Conservation (phyloP, 176 grass and related monocot species). For the Lolium perenne region DNA sequence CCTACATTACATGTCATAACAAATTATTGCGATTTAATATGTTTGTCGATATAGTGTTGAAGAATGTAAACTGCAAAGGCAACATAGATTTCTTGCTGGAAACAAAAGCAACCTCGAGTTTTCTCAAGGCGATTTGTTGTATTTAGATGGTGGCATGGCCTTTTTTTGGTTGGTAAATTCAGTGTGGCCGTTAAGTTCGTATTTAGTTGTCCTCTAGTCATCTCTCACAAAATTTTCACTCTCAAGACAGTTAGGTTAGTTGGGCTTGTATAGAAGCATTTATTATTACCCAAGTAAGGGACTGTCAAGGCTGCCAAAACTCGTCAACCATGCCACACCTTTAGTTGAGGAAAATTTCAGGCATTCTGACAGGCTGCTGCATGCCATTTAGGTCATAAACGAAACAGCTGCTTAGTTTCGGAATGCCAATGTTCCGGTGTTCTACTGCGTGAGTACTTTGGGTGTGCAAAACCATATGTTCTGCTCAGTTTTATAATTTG, state of each 20-base stretch:
- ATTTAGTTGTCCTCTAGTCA: neutral
- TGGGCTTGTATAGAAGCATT: neutral
- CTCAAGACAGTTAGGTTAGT: neutral
- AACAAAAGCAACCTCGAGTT: too few relatives aligned
- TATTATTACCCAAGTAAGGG: too few relatives aligned
- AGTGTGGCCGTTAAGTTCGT: constrained; percentile 14
- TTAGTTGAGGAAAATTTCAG: constrained; percentile 8
- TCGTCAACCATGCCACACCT: neutral
- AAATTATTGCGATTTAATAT: neutral
- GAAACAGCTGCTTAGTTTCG: neutral
- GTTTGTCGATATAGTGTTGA: neutral
- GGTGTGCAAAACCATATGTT: neutral
- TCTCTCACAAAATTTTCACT: neutral
- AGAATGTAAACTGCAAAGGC: neutral
- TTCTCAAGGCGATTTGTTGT: too few relatives aligned
- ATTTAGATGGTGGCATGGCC: too few relatives aligned
- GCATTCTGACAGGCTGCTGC: neutral
- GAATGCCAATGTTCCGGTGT: neutral
- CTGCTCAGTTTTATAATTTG: neutral
- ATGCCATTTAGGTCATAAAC: too few relatives aligned
- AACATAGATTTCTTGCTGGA: neutral
- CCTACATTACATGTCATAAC: neutral
- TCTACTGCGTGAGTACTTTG: neutral
- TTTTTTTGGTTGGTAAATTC: neutral
- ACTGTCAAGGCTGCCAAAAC: neutral